Conservation (phyloP, 73 alveolate genomes). For the Paramecium biaurelia region DNA sequence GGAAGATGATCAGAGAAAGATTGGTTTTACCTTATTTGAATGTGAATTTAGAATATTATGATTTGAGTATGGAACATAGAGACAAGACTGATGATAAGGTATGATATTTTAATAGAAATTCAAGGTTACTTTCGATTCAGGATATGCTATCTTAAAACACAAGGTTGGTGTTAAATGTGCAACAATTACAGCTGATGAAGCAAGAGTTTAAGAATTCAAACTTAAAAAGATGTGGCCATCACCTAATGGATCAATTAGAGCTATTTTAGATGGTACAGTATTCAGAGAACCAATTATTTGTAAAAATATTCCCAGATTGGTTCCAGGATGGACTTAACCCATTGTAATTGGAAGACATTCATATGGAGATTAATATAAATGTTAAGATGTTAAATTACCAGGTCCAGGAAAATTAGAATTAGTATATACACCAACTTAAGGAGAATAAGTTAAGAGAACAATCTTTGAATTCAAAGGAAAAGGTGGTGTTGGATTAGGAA, state of each 20-base stretch:
- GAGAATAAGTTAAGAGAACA: conserved; percentile 61
- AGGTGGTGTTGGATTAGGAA: conserved; percentile 84
- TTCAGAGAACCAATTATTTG: conserved; percentile 91
- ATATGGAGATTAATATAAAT: conserved; percentile 89
- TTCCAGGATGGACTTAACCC: conserved; percentile 93
- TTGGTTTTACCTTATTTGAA: conserved; percentile 67
- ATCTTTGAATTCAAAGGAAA: conserved; percentile 80
- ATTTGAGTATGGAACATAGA: conserved; percentile 74
- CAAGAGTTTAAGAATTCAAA: conserved; percentile 83
- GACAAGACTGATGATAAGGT: conserved; percentile 79
- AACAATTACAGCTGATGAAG: conserved; percentile 84
- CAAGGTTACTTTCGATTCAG: conserved; percentile 77
- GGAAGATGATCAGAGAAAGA: conserved; percentile 68
- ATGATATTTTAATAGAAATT: neutral
- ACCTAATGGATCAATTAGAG: conserved; percentile 93
- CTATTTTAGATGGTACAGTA: conserved; percentile 88
- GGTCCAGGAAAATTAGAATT: conserved; percentile 79
- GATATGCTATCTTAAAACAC: conserved; percentile 75
- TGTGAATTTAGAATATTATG: conserved; percentile 74
- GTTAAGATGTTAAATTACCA: conserved; percentile 76
- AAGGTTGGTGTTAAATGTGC: conserved; percentile 84
- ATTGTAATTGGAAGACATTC: conserved; percentile 93
- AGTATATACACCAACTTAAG: conserved; percentile 78
- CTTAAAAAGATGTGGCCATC: conserved; percentile 93
- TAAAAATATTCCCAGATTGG: conserved; percentile 84